phyloP scores from a whole-genome alignment of 352 stramenopile genomes.

The Phytophthora syringae region DNA sequence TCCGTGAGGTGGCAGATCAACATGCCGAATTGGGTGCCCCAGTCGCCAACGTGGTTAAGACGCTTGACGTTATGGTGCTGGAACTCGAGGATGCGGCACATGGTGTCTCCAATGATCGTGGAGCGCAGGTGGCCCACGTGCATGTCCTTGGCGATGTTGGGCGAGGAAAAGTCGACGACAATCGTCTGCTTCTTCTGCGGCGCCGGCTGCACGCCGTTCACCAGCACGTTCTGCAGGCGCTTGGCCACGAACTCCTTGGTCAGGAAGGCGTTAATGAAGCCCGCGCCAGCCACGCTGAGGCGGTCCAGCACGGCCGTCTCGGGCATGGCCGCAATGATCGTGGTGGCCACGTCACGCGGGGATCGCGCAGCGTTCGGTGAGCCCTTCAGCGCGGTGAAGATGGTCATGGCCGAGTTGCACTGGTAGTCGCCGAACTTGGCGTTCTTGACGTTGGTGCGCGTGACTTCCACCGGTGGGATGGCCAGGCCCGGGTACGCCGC shows the following conservation, averaged over 20 bases:
- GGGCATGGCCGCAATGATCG: constrained; percentile 90
- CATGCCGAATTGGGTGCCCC: constrained; percentile 99
- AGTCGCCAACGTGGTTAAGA: constrained; percentile 89
- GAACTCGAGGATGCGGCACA: constrained; percentile 89
- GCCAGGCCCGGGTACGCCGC: constrained; percentile 66
- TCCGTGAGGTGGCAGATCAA: constrained; percentile 99
- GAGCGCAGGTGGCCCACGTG: constrained; percentile 89
- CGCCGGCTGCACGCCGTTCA: constrained; percentile 72
- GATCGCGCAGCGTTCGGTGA: constrained; percentile 70
- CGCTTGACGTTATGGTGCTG: constrained; percentile 82
- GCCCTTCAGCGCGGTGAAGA: constrained; percentile 97
- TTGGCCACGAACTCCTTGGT: constrained; percentile 81
- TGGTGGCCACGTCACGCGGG: constrained; percentile 88
- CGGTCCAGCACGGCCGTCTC: constrained; percentile 89
- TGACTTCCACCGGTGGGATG: constrained; percentile 67
- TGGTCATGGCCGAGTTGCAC: constrained; percentile 97
- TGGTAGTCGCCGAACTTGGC: constrained; percentile 96
- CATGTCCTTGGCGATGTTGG: constrained; percentile 92
- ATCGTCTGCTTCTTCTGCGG: constrained; percentile 87
- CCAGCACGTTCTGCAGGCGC: constrained; percentile 74
- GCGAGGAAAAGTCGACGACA: constrained; percentile 86
- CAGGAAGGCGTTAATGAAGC: constrained; percentile 98
- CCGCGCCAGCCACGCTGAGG: constrained; percentile 92
- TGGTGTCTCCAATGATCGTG: constrained; percentile 93
- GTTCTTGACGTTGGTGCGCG: constrained; percentile 82